Evolutionary conservation across 495 filamentous ascomycete genomes (phyloP).

Genomic region (Penicillium bovifimosum): DNA sequence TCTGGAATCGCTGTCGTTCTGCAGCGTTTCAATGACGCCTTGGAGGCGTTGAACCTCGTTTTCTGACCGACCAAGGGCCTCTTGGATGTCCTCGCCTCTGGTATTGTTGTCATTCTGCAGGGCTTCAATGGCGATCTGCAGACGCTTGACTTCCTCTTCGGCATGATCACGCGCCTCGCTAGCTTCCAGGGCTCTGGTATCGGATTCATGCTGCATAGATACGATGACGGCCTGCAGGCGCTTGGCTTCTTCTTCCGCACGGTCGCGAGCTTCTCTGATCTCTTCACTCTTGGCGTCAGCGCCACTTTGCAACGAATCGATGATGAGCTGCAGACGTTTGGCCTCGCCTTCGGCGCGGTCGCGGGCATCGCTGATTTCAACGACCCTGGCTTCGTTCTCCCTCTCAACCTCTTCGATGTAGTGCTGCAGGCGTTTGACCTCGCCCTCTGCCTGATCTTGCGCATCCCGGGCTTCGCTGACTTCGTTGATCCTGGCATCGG

Average conservation of each 20-base stretch:
- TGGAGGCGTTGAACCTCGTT: conserved; percentile 20
- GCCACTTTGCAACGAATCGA: conserved; percentile 8
- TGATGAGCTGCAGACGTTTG: conserved; percentile 7
- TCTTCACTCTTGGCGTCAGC: not conserved
- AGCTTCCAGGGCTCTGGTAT: conserved; percentile 10
- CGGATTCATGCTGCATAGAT: not conserved
- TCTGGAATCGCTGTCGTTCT: conserved; percentile 13
- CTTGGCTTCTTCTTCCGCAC: conserved; percentile 1
- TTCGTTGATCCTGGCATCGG: conserved; percentile 27
- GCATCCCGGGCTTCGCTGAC: conserved; percentile 44
- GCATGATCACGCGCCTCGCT: conserved; percentile 9
- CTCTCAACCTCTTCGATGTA: conserved; percentile 10
- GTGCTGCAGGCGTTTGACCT: conserved; percentile 15
- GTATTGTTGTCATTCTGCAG: conserved; percentile 1
- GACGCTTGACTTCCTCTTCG: conserved; percentile 17
- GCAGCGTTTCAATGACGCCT: conserved; percentile 6
- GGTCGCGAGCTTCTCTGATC: not conserved
- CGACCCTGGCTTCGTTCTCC: not conserved
- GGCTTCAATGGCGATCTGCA: conserved; percentile 12
- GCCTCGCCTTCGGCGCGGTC: conserved; percentile 23
- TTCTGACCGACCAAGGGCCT: conserved; percentile 9
- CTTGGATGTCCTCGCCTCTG: conserved; percentile 11
- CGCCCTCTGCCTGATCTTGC: conserved; percentile 18
- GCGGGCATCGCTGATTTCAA: conserved; percentile 38
- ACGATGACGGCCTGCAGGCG: not conserved